Base-by-base conservation (phyloP, 1,284 basidiomycete species). In the Mycosarcoma mackinlayi region DNA sequence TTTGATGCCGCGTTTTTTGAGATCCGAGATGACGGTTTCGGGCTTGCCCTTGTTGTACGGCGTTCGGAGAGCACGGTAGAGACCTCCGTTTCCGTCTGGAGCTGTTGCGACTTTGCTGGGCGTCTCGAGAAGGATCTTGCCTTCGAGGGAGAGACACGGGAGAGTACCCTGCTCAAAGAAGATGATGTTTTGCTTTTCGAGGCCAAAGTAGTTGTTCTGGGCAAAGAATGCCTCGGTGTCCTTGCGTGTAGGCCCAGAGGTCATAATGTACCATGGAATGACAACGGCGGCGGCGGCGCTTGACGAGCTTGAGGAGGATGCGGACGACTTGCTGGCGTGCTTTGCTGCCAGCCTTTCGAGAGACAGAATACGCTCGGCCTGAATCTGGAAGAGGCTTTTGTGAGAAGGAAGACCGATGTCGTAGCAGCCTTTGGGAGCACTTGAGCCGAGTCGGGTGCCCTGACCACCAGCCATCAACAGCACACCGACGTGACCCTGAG, bases 91-190 rank as follows among this genome's bases (percentile, higher is more conserved):
- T 58, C 96, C 96, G 79, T 97, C 95, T 1, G 96, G 96, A 8
- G 96, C 94, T 44, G 95, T 92, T 27, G 93, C 92, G 49, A 98
- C 86, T 46, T 87, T 88, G 37, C 89, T 90, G 21, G 87, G 86
- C 4, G 88, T 87, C 63, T 95, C 91, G 57, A 99, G 89, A 60
- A 98, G 85, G 73, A 98, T 90, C 84, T 96, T 96, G 72, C 96
- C 96, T 16, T 96, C 92, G 85, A 91, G 89, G 3, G 92, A 91
- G 37, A 99, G 87, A 82, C 95, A 98, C 21, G 96, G 96, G 23
- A 98, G 87, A 9, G 94, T 95, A 93, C 95, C 95, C 87, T 98
- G 96, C 84, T 99, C 93, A 78, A 99, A 98, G 85, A 99, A 89
- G 66, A 97, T 86, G 62, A 98, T 90, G 79, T 96, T 91, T 67